Base-by-base conservation (phyloP, 2,329 filamentous ascomycete genomes). In the Colletotrichum falcatum region DNA sequence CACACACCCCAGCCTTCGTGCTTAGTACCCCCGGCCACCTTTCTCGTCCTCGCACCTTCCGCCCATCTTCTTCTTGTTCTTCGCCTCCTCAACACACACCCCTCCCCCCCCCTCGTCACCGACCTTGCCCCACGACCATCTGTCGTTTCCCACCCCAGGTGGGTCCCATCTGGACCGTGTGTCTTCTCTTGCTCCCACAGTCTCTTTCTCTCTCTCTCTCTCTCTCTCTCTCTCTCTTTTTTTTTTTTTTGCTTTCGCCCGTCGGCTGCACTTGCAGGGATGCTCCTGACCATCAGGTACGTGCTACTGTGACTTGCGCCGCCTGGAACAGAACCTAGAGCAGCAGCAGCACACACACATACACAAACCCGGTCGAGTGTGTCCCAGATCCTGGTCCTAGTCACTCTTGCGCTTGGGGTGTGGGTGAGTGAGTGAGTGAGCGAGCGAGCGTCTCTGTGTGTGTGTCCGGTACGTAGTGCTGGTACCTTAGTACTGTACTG, bases 221-320 rank as follows among this genome's bases (percentile, higher is more conserved):
- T 33, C 30, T 33, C 37, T 18, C 35, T 18, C 61, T 48, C 16
- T 26, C 54, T n/a, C 20, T 33, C 16, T 42, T 3, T 26, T 20
- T 49, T 30, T 42, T 16, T 42, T 14, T 9, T 7, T 18, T 26
- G 8, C 55, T 61, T 37, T 62, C 63, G 56, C 56, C 66, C 67
- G 28, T 58, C 44, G 28, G 28, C 55, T 26, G 64, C 3, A 35
- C 62, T 66, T 70, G 58, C 67, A 70, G 67, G 67, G 67, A 30
- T 71, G 26, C 65, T 70, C 60, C 69, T 64, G 65, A 61, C 65
- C 69, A 65, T 70, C 69, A 71, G 69, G 65, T 71, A 70, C 65
- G 69, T 70, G 65, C 65, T 71, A 61, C 65, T 69, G 48, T 49
- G 59, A 65, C 69, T 70, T 59, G 54, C 54, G 69, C 61, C 54